Evolutionary conservation across 2,329 filamentous ascomycete species (phyloP).

Genomic region (Ophiostoma tasmaniense): DNA sequence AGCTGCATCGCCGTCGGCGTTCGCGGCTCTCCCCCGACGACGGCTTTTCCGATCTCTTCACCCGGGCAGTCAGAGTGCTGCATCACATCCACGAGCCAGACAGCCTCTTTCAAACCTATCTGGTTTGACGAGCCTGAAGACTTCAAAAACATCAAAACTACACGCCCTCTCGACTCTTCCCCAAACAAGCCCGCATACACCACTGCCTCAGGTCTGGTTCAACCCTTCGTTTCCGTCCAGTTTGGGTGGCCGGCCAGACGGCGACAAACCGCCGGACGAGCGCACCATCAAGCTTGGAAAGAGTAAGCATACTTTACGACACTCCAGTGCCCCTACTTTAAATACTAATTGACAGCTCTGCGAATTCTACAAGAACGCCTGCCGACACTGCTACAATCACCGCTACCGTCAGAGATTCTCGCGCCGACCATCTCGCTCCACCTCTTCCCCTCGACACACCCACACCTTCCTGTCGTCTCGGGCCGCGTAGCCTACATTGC

Average conservation of each 20-base stretch:
- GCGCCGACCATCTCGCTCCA: slow-evolving; percentile 63
- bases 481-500: slow-evolving; percentile 86
- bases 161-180: slow-evolving; percentile 15
- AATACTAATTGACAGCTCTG: slow-evolving; percentile 39
- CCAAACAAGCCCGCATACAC: slow-evolving; percentile 22
- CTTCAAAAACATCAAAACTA: neutral
- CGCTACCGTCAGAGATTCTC: slow-evolving; percentile 65
- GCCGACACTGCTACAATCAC: slow-evolving; percentile 58
- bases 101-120: neutral
- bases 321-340: too few species aligned
- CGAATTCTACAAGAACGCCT: slow-evolving; percentile 57
- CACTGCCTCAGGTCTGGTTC: slow-evolving; percentile 38
- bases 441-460: slow-evolving; percentile 69
- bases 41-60: slow-evolving; percentile 23
- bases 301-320: slow-evolving; percentile 37
- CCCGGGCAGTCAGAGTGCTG: slow-evolving; percentile 11
- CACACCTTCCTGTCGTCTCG: slow-evolving; percentile 83
- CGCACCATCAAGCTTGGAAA: slow-evolving; percentile 55
- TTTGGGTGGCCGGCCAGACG: neutral
- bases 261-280: slow-evolving; percentile 36
- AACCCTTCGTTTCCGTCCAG: slow-evolving; percentile 30
- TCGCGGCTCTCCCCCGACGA: neutral
- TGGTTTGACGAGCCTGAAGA: neutral
- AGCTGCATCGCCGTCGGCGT: neutral
- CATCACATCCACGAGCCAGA: neutral